A percentile compares a stretch with the other conserved stretches of the same genome.
These are phyloP conservation scores for Dendryphion nanum DNA, from an alignment of 2,329 filamentous ascomycete species.

Conservation along the genomic window DNA sequence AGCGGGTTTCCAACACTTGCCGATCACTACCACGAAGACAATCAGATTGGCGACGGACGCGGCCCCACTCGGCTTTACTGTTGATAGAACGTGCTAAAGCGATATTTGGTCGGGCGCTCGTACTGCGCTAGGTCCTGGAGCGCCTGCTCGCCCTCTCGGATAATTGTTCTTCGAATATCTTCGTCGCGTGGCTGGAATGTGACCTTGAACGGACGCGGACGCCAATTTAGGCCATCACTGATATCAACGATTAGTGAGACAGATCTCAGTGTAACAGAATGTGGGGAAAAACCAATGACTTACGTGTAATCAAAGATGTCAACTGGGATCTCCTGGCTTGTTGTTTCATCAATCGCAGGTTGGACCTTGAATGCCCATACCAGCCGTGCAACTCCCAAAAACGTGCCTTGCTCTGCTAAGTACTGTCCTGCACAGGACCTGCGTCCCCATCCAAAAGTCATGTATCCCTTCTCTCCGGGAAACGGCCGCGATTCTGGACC, in stretches of 20 bases:
- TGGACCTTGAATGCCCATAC: constrained; percentile 55
- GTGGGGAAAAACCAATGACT: too few species aligned
- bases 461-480: constrained; percentile 45
- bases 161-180: constrained; percentile 49
- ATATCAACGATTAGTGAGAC: too few species aligned
- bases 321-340: constrained; percentile 47
- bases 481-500: constrained; percentile 21
- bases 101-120: constrained; percentile 52
- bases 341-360: constrained; percentile 27
- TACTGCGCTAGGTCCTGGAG: constrained; percentile 49
- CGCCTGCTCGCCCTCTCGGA: constrained; percentile 50
- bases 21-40: too few species aligned
- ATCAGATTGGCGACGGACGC: too few species aligned
- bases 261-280: too few species aligned
- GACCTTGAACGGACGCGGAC: constrained; percentile 53
- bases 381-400: constrained; percentile 53
- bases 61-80: too few species aligned
- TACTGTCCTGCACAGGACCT: constrained; percentile 56
- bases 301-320: constrained; percentile 54
- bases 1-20: too few species aligned
- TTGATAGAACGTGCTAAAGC: constrained; percentile 38
- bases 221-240: constrained; percentile 56
- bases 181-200: constrained; percentile 49
- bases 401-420: constrained; percentile 57
- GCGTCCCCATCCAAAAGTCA: constrained; percentile 52